Conservation (phyloP, 1,284 basidiomycete genomes). For the Malassezia vespertilionis region DNA sequence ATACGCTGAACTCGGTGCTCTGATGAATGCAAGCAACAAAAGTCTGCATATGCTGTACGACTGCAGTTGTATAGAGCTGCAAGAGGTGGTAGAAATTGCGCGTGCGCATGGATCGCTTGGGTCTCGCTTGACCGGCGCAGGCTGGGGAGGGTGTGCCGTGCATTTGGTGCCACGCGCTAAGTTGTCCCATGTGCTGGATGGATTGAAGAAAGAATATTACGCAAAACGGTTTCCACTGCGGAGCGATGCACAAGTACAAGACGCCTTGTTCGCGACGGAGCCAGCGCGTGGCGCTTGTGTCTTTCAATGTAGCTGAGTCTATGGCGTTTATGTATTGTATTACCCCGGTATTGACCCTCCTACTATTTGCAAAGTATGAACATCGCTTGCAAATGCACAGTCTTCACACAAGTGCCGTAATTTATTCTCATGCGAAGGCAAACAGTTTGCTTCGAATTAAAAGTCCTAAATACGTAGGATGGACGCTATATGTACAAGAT, state of each 20-base stretch:
- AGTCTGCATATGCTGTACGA: conserved; percentile 34
- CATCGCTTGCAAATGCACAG: too few relatives aligned
- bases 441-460: too few relatives aligned
- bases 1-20: conserved; percentile 28
- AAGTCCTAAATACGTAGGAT: too few relatives aligned
- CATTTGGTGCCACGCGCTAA: conserved; percentile 35
- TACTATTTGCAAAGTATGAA: too few relatives aligned
- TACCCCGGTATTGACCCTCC: too few relatives aligned
- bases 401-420: too few relatives aligned
- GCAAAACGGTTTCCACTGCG: conserved; percentile 23
- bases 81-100: conserved; percentile 34
- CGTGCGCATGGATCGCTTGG: conserved; percentile 34
- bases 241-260: conserved; percentile 21
- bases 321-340: too few relatives aligned
- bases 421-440: too few relatives aligned
- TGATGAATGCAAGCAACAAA: conserved; percentile 38
- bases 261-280: conserved; percentile 37
- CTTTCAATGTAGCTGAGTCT: too few relatives aligned
- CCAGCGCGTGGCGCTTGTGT: conserved; percentile 42
- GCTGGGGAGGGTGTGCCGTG: conserved; percentile 45
- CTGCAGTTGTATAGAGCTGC: conserved; percentile 37
- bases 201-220: conserved; percentile 30
- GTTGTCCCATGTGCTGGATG: conserved; percentile 25
- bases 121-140: conserved; percentile 38
- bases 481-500: too few relatives aligned